Conservation (phyloP, 768 basidiomycete genomes). For the Paxillus involutus region DNA sequence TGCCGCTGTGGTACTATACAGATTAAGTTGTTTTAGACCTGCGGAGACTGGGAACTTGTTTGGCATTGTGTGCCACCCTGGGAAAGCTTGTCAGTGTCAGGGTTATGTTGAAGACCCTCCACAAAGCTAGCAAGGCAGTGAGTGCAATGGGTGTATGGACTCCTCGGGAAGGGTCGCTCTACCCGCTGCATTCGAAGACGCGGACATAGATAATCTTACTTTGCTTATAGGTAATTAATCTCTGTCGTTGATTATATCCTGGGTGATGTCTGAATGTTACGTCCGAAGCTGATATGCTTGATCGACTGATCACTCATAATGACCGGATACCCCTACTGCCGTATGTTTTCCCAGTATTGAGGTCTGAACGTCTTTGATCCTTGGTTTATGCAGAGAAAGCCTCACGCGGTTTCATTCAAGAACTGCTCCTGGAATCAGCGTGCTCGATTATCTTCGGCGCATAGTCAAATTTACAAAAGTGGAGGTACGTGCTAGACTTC, state of each 20-base stretch:
- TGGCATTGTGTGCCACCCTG: constrained; percentile 36
- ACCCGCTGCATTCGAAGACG: constrained; percentile 82
- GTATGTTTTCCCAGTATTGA: constrained; percentile 42
- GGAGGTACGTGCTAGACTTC: constrained; percentile 58
- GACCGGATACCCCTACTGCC: constrained; percentile 90
- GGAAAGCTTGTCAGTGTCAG: neutral
- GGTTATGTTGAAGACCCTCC: constrained; percentile 3
- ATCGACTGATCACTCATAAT: constrained; percentile 93
- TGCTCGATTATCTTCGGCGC: constrained; percentile 91
- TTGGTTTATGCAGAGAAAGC: constrained; percentile 57
- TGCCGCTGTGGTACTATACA: constrained; percentile 60
- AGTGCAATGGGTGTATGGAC: constrained; percentile 82
- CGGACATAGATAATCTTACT: constrained; percentile 79
- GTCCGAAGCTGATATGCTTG: constrained; percentile 87
- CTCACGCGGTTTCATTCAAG: constrained; percentile 97
- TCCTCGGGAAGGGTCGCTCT: constrained; percentile 73
- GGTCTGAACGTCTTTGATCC: constrained; percentile 19
- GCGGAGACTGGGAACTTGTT: constrained; percentile 23
- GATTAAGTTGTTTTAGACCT: constrained; percentile 27
- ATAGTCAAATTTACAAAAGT: constrained; percentile 95
- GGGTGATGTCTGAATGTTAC: constrained; percentile 17
- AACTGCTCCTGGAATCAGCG: constrained; percentile 81
- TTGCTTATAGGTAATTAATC: constrained; percentile 77
- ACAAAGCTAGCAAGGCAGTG: constrained; percentile 29
- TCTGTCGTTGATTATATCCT: constrained; percentile 17